Conservation (phyloP, 768 basidiomycete species). For the Trametes meyenii region DNA sequence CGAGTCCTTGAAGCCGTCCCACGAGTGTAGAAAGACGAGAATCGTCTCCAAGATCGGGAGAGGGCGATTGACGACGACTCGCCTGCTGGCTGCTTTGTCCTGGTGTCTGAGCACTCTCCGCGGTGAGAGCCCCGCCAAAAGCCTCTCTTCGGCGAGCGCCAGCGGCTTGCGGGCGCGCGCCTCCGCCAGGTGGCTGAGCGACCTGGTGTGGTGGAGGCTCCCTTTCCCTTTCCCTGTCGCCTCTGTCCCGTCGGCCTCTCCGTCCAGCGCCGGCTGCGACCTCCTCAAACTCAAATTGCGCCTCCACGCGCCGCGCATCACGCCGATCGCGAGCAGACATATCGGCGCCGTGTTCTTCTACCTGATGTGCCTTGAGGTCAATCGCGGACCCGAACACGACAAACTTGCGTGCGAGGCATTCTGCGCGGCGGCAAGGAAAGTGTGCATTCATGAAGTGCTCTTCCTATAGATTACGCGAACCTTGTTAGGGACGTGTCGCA, state of each 20-base stretch:
- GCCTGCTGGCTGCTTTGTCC: slow-evolving; percentile 22
- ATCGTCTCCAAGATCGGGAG: slow-evolving; percentile 49
- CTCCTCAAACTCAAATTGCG: slow-evolving; percentile 69
- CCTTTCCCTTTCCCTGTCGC: slow-evolving; percentile 55
- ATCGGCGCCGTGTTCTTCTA: slow-evolving; percentile 77
- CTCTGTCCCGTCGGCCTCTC: slow-evolving; percentile 47
- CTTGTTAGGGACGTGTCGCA: not conserved
- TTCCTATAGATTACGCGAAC: slow-evolving; percentile 48
- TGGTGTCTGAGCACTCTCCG: slow-evolving; percentile 31
- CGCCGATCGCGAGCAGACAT: slow-evolving; percentile 72
- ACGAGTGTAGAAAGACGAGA: slow-evolving; percentile 58
- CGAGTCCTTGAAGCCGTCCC: slow-evolving; percentile 59
- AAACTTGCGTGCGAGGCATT: slow-evolving; percentile 87
- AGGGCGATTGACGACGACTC: slow-evolving; percentile 36
- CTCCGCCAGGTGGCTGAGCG: slow-evolving; percentile 22
- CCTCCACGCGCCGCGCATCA: slow-evolving; percentile 68
- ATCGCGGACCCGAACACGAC: slow-evolving; percentile 88
- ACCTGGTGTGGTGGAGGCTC: slow-evolving; percentile 43
- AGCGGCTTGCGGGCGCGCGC: slow-evolving; percentile 31
- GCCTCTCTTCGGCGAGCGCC: slow-evolving; percentile 55
- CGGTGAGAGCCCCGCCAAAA: slow-evolving; percentile 63
- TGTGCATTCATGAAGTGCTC: slow-evolving; percentile 77
- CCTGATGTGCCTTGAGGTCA: slow-evolving; percentile 90
- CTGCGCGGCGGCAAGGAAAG: slow-evolving; percentile 70
- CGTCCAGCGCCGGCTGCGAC: slow-evolving; percentile 41